Evolutionary conservation across 768 basidiomycete species (phyloP), one percentile per base, ranked within the genome.

Genomic region (Lactarius hengduanensis): DNA sequence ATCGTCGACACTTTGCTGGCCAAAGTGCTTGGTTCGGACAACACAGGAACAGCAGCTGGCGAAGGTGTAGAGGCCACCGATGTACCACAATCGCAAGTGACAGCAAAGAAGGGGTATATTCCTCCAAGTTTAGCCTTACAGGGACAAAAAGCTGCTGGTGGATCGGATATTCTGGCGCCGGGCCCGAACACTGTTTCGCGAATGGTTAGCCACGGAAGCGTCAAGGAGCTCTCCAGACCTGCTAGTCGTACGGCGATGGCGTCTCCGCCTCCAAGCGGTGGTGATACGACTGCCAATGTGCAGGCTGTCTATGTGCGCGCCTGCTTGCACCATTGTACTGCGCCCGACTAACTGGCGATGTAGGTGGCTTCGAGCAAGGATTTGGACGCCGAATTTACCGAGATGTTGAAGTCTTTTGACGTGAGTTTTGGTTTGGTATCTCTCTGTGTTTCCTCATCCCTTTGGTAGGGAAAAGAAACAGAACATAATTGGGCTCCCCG

Each of bases 401-500:
- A 77, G 11, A 95, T 98, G 90, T 74, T 82, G 22, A 89, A 90
- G 61, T 78, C 82, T 38, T 98, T 97, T 72, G 92, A 93, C 78
- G 93, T 89, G 72, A 59, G 79, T 38, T 13, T 20, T 26, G 41
- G 57, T n/a, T 62, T 54, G 59, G 56, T 56, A 36, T 59, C n/a
- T 59, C 3, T 60, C 26, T 5, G 58, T 28, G 18, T 22, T 43
- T 66, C 38, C 47, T 45, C 22, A 43, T n/a, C 20, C 22, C 32
- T 59, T 30, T 22, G 41, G 3, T 68, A 94, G 90, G 97, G 96
- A n/a, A 96, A 86, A 78, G 96, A 99, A 78, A 91, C 91, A 1
- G 96, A 99, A 74, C 92, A 96, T 69, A 99, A 99, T 71, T 99
- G 96, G 96, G 81, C 84, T 53, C 79, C 81, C 34, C 84, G 96